Evolutionary conservation across 192 early-diverging fungal genomes (phyloP), one percentile per base, ranked within the genome.

Genomic region (Coemansia sp.): DNA sequence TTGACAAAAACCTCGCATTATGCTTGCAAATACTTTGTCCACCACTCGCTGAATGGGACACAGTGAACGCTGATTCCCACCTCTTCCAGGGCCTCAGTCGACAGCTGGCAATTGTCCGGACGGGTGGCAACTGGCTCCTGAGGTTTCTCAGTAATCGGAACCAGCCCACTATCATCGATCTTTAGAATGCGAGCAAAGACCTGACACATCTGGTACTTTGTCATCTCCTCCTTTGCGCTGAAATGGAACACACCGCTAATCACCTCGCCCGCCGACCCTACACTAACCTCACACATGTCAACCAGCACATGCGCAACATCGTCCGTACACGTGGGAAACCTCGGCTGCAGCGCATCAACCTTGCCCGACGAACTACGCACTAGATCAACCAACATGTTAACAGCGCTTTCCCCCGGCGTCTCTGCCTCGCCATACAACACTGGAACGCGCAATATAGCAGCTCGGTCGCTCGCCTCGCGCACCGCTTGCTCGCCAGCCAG

Each of bases 261-360:
- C 18, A 41, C 35, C 38, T 49, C 57, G n/a, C 57, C 54, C 0
- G 47, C 57, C 19, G 62, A 41, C 3, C 53, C 57, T 19, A 57
- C 45, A 32, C 61, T 51, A 65, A 66, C 73, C 76, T 85, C 70
- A 3, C 78, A 53, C 45, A 94, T 73, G 52, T 90, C 88, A 29
- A 79, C 64, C 49, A 92, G 76, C 13, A 88, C 89, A 18, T 86
- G 71, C 7, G 88, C 90, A 14, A 92, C 83, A 63, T 94, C 90
- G 11, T 76, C 79, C 7, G 88, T 87, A 62, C 93, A 90, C n/a
- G 92, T 93, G 3, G 94, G 94, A 72, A 87, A 96, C 45, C 94
- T 83, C 14, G 69, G 64, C 23, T 86, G 85, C 52, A 76, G 78
- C 48, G 91, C 78, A 65, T 96, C 92, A 78, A 94, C 90, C 13